Percentiles rank a stretch among this genome's conserved stretches.
Evolutionary conservation across 352 stramenopile species (phyloP).

Genomic region (Sclerospora graminicola): DNA sequence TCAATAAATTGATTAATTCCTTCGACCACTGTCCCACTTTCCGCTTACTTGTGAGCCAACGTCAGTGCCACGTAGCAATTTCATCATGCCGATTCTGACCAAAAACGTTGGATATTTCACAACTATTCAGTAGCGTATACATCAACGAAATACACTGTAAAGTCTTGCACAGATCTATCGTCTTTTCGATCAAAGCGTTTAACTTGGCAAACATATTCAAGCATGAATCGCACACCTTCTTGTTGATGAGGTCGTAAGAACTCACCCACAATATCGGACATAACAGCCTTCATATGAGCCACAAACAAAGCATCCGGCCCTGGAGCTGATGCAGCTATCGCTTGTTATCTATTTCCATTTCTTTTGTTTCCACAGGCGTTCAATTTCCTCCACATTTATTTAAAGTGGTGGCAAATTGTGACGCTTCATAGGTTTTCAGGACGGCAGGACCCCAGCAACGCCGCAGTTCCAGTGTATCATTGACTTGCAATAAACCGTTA

Average conservation of each 20-base stretch:
- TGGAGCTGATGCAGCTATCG: conserved; percentile 5
- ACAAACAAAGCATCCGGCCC: conserved; percentile 38
- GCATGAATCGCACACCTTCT: conserved; percentile 96
- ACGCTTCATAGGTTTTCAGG: conserved; percentile 44
- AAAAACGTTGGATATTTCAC: conserved; percentile 81
- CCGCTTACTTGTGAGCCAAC: conserved; percentile 71
- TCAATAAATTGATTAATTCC: conserved; percentile 78
- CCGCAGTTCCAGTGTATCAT: conserved; percentile 80
- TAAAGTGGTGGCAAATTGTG: conserved; percentile 54
- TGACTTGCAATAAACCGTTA: conserved; percentile 62
- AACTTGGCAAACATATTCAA: conserved; percentile 87
- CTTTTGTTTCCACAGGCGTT: conserved; percentile 21
- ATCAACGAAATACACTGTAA: conserved; percentile 83
- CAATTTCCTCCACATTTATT: conserved; percentile 55
- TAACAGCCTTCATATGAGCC: conserved; percentile 65
- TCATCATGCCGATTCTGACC: conserved; percentile 88
- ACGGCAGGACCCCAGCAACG: conserved; percentile 40
- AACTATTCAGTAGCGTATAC: conserved; percentile 74
- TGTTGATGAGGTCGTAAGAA: conserved; percentile 93
- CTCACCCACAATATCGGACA: conserved; percentile 89
- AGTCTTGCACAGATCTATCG: conserved; percentile 82
- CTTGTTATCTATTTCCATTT: conserved; percentile 11
- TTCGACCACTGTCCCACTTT: conserved; percentile 72
- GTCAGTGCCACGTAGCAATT: conserved; percentile 87
- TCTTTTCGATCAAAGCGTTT: conserved; percentile 74